phyloP scores from a whole-genome alignment of 768 basidiomycete species.

The Chalciporus piperatus region DNA sequence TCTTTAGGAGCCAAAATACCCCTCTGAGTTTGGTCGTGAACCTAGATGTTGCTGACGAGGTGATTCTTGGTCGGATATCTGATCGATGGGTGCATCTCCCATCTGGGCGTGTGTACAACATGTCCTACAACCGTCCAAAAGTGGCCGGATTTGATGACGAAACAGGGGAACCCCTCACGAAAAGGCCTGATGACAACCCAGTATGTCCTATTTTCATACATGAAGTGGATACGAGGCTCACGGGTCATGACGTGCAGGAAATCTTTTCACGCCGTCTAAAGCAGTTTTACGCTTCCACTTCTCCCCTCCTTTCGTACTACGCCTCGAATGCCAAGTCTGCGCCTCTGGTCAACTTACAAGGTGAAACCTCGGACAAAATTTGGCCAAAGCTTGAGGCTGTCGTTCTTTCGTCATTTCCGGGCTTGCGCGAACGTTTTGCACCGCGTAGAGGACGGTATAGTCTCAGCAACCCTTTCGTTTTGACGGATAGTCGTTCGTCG shows the following conservation, averaged over 20 bases:
- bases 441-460: conserved; percentile 47
- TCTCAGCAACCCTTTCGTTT: conserved; percentile 52
- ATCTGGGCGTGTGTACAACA: conserved; percentile 88
- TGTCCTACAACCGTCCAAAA: conserved; percentile 82
- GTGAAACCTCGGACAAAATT: conserved; percentile 82
- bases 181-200: conserved; percentile 86
- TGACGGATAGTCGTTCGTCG: conserved; percentile 16
- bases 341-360: conserved; percentile 57
- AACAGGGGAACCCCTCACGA: conserved; percentile 85
- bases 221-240: conserved; percentile 4
- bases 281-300: conserved; percentile 76
- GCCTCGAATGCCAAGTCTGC: conserved; percentile 38
- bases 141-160: conserved; percentile 78
- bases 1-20: conserved; percentile 51
- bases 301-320: conserved; percentile 79
- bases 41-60: conserved; percentile 82
- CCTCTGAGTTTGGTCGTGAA: conserved; percentile 82
- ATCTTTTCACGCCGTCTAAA: conserved; percentile 72
- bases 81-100: conserved; percentile 89
- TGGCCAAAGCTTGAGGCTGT: conserved; percentile 78
- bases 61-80: conserved; percentile 82
- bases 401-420: conserved; percentile 57
- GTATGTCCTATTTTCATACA: conserved; percentile 43
- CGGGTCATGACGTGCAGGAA: conserved; percentile 47
- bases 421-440: conserved; percentile 47